These are phyloP conservation scores for Euphorbia peplus DNA, from an alignment of 345 rosid genomes.

Conservation along the genomic window DNA sequence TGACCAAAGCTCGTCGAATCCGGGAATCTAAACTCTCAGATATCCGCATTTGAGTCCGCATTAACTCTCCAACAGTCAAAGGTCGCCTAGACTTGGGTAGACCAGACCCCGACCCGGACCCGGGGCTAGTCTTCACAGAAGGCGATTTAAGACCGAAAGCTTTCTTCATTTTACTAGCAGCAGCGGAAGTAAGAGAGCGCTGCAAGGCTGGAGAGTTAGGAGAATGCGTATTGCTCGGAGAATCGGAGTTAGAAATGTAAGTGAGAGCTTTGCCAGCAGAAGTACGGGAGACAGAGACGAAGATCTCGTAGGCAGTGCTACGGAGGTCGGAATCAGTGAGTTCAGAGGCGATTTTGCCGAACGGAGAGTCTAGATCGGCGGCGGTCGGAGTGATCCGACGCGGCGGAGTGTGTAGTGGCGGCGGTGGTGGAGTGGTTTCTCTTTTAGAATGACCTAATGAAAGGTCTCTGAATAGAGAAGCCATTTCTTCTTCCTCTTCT, in stretches of 20 bases:
- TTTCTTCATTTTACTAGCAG: slow-evolving; percentile 94
- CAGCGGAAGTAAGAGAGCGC: slow-evolving; percentile 84
- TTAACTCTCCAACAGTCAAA: slow-evolving; percentile 82
- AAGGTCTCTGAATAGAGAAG: slow-evolving; percentile 92
- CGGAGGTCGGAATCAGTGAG: slow-evolving; percentile 84
- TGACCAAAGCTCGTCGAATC: slow-evolving; percentile 78
- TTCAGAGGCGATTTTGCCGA: slow-evolving; percentile 63
- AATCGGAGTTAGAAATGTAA: slow-evolving; percentile 45
- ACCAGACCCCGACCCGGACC: slow-evolving; percentile 58
- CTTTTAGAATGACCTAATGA: slow-evolving; percentile 85
- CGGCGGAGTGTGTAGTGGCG: slow-evolving; percentile 24
- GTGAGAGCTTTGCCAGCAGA: slow-evolving; percentile 72
- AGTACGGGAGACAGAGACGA: slow-evolving; percentile 79
- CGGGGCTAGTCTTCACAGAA: slow-evolving; percentile 63
- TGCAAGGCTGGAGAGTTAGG: slow-evolving; percentile 47
- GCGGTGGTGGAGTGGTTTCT: slow-evolving; percentile 53
- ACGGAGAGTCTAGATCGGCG: slow-evolving; percentile 63
- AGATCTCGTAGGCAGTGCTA: slow-evolving; percentile 85
- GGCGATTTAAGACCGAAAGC: slow-evolving; percentile 87
- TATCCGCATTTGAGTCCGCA: slow-evolving; percentile 87
- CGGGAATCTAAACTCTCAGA: slow-evolving; percentile 78
- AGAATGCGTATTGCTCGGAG: slow-evolving; percentile 40
- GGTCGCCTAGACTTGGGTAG: slow-evolving; percentile 55
- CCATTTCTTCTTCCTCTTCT: no score
- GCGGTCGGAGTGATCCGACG: slow-evolving; percentile 26